These are phyloP conservation scores for Viola pubescens DNA, from an alignment of 441 rosid genomes.

Conservation along the genomic window DNA sequence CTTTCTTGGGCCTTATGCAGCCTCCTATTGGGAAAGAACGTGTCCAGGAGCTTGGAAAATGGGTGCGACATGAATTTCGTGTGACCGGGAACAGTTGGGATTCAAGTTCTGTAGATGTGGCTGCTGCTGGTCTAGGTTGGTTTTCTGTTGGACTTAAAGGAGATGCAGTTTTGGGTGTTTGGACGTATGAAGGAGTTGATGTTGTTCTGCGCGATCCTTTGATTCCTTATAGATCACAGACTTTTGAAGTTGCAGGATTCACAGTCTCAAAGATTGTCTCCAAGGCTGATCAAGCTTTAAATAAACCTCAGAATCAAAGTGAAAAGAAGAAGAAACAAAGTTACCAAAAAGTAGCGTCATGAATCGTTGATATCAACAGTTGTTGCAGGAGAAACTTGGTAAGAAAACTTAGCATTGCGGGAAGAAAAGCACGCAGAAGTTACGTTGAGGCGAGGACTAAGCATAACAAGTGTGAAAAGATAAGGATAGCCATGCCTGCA, in stretches of 20 bases:
- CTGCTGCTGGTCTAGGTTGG: conserved; percentile 91
- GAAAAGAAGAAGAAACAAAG: conserved; percentile 41
- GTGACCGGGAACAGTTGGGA: conserved; percentile 74
- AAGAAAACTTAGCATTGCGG: no score
- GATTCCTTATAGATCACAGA: conserved; percentile 54
- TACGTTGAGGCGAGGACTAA: no score
- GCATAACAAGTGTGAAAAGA: no score
- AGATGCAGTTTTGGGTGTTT: conserved; percentile 60
- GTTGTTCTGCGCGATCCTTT: conserved; percentile 57
- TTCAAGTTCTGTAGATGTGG: conserved; percentile 66
- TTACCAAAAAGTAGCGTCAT: conserved; percentile 10
- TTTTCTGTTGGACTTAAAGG: conserved; percentile 79
- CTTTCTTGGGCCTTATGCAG: conserved; percentile 29
- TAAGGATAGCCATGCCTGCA: no score
- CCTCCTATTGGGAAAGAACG: conserved; percentile 79
- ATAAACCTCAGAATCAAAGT: conserved; percentile 30
- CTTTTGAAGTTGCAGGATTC: conserved; percentile 78
- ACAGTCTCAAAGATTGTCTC: conserved; percentile 80
- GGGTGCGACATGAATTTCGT: conserved; percentile 61
- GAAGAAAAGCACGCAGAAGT: no score
- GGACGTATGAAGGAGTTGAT: conserved; percentile 81
- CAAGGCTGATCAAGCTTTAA: conserved; percentile 58
- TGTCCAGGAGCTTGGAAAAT: conserved; percentile 66
- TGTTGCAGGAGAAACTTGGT: not conserved
- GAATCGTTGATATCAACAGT: conserved; percentile 9